These are phyloP conservation scores for Alternaria alternata DNA, from an alignment of 2,329 filamentous ascomycete species.

Conservation along the genomic window DNA sequence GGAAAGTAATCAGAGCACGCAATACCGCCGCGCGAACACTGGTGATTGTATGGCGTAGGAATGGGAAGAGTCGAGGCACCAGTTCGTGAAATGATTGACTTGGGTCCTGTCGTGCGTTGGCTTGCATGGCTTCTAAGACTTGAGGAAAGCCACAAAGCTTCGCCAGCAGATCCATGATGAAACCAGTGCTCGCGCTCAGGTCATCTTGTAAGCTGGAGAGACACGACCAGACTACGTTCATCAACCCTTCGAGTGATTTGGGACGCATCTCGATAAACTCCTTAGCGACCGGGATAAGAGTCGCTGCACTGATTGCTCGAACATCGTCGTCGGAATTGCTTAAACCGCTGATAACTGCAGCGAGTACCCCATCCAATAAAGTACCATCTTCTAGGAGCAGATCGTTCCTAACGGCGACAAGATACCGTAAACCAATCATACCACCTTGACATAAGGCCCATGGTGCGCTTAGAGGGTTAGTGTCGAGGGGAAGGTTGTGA, in stretches of 20 bases:
- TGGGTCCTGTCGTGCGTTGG: constrained; percentile 78
- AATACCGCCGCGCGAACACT: constrained; percentile 93
- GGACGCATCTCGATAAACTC: constrained; percentile 91
- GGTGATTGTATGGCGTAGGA: constrained; percentile 95
- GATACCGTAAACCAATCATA: constrained; percentile 95
- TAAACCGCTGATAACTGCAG: constrained; percentile 92
- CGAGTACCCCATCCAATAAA: constrained; percentile 91
- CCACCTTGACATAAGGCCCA: constrained; percentile 98
- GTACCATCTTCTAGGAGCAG: constrained; percentile 81
- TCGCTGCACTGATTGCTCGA: constrained; percentile 95
- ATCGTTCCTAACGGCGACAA: constrained; percentile 94
- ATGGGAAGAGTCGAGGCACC: constrained; percentile 93
- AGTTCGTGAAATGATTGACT: constrained; percentile 91
- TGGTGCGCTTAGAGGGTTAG: constrained; percentile 67
- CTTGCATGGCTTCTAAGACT: constrained; percentile 92
- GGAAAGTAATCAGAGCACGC: constrained; percentile 90
- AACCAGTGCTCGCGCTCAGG: constrained; percentile 94
- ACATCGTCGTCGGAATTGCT: constrained; percentile 94
- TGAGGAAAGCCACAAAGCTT: constrained; percentile 94
- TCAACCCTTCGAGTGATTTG: constrained; percentile 77
- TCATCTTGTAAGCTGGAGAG: constrained; percentile 96
- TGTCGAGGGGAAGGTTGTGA: constrained; percentile 65
- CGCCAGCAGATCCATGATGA: constrained; percentile 96
- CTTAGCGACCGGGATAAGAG: constrained; percentile 91
- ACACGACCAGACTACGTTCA: constrained; percentile 97